Base-by-base conservation (phyloP, 1,284 basidiomycete species). In the Marasmius fiardii region DNA sequence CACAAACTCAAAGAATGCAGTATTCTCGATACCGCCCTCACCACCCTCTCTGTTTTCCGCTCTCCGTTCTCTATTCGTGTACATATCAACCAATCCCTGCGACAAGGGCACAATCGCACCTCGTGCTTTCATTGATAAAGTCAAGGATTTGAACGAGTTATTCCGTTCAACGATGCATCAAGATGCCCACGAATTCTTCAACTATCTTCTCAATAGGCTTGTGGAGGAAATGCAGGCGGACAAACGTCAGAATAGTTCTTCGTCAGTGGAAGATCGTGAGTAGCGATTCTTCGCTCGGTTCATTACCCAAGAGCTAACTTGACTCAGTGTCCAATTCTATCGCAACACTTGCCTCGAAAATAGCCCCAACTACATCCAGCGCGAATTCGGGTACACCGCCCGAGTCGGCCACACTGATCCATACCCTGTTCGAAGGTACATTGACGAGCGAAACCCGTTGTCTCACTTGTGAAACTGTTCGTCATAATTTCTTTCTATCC, bases 391-490 rank as follows among this genome's bases (percentile, higher is more conserved):
- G 75, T 49, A 68, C 68, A 44, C 64, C 74, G 44, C 68, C 74
- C 18, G 68, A 73, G 20, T 74, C 77, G 54, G 80, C 85, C 60
- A 96, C 95, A 0, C 85, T 95, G 62, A 87, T 99, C 1, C 95
- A 98, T 66, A 84, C 84, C 53, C 81, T 98, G 45, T 99, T 98
- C 64, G 93, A 98, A 70, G 96, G 97, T 24, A 80, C 87, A 2
- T 73, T 98, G 58, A 98, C 95, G 14, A 98, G 95, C 71, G 97
- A 99, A 77, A 99, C 96, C 18, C 84, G 94, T 28, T 99, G 96
- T 72, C 77, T 99, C 58, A 96, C 95, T 14, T 99, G 96, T 80
- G 96, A 99, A 74, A 96, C 91, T 47, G 88, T 91, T 62, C 62
- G 84, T 71, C 21, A 4, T 48, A 18, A 51, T 37, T 62, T 43